These are phyloP conservation scores for Solanum stenotomum DNA, from an alignment of 257 asterid genomes.

Conservation along the genomic window DNA sequence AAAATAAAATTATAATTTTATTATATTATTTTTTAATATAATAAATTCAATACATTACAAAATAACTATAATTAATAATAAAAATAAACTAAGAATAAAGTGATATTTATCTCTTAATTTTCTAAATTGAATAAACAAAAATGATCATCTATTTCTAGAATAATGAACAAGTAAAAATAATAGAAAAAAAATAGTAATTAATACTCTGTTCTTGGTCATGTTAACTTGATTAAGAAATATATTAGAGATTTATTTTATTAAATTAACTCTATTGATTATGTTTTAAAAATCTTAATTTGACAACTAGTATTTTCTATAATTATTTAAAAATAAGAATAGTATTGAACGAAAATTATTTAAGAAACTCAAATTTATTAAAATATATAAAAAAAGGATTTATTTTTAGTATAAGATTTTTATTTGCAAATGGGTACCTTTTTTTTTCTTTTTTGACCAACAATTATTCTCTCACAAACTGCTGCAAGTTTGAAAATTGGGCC, in stretches of 20 bases:
- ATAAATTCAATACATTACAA: neutral
- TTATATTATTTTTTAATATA: too few species aligned
- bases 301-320: neutral
- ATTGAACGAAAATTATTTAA: neutral
- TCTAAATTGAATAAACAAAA: neutral
- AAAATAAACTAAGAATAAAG: neutral
- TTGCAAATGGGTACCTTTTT: neutral
- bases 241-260: neutral
- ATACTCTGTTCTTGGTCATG: neutral
- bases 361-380: too few species aligned
- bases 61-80: neutral
- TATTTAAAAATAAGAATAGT: neutral
- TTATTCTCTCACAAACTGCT: neutral
- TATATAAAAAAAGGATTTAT: too few species aligned
- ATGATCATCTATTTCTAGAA: neutral
- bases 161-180: neutral
- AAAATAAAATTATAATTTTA: too few species aligned
- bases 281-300: neutral
- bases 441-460: neutral
- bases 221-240: neutral
- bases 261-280: neutral
- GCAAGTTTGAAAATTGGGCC: neutral
- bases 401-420: too few species aligned
- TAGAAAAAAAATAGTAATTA: neutral
- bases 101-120: neutral